These are phyloP conservation scores for Fusarium sp. DNA, from an alignment of 2,329 filamentous ascomycete species.

Conservation along the genomic window DNA sequence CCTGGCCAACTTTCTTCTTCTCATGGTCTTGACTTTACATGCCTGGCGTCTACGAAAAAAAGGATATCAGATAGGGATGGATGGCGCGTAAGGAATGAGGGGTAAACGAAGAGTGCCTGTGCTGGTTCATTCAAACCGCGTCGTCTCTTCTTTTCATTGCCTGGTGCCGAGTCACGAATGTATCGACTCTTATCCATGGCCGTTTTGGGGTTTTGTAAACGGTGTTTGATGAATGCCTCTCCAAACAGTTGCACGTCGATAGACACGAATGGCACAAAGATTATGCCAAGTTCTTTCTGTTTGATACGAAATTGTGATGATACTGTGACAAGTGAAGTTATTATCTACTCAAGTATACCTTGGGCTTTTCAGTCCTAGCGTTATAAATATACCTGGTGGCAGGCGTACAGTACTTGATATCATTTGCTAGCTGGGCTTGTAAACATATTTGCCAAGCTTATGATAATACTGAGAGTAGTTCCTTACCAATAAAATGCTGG, in stretches of 20 bases:
- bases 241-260: conserved; percentile 35
- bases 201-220: conserved; percentile 39
- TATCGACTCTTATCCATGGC: conserved; percentile 12
- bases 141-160: conserved; percentile 44
- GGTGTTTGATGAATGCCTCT: conserved; percentile 37
- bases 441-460: no score
- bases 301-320: neutral
- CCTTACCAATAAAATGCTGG: no score
- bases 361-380: no score
- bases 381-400: no score
- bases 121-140: conserved; percentile 33
- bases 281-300: neutral
- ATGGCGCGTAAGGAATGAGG: conserved; percentile 41
- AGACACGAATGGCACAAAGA: conserved; percentile 39
- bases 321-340: neutral
- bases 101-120: conserved; percentile 21
- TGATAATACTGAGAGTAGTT: no score
- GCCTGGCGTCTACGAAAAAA: conserved; percentile 44
- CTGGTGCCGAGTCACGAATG: conserved; percentile 5
- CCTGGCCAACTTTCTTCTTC: conserved; percentile 39
- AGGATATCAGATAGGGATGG: conserved; percentile 38
- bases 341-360: neutral
- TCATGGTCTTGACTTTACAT: conserved; percentile 40
- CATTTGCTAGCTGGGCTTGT: neutral
- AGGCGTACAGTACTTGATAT: no score